A percentile compares a stretch with the other conserved stretches of the same genome.
phyloP scores from a whole-genome alignment of 2,329 filamentous ascomycete species.

The Epichloe bromicola region DNA sequence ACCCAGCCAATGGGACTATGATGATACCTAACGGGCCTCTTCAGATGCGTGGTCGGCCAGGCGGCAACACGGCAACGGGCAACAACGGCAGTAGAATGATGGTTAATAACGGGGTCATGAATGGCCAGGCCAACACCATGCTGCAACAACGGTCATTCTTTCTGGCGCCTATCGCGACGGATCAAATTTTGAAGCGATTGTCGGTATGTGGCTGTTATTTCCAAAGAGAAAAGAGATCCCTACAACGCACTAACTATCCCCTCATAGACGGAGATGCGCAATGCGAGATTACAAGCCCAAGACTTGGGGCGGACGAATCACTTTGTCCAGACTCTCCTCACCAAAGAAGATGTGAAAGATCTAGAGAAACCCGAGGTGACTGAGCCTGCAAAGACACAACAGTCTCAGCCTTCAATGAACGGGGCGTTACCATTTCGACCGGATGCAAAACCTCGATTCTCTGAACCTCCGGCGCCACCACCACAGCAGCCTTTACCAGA shows the following conservation, averaged over 20 bases:
- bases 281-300: constrained; percentile 73
- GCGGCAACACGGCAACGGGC: constrained; percentile 50
- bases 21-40: constrained; percentile 57
- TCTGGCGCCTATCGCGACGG: constrained; percentile 79
- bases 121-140: constrained; percentile 43
- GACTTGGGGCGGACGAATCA: constrained; percentile 73
- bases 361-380: constrained; percentile 36
- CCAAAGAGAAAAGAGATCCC: neutral
- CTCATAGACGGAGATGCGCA: constrained; percentile 66
- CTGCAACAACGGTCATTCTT: constrained; percentile 72
- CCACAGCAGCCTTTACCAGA: constrained; percentile 88
- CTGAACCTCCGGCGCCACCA: constrained; percentile 83
- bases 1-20: constrained; percentile 63
- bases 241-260: neutral
- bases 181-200: constrained; percentile 71
- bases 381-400: constrained; percentile 34
- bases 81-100: constrained; percentile 51
- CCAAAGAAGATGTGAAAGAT: constrained; percentile 54
- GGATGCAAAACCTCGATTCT: constrained; percentile 75
- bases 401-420: constrained; percentile 33
- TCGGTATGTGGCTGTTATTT: constrained; percentile 15
- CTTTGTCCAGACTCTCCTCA: constrained; percentile 65
- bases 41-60: constrained; percentile 56
- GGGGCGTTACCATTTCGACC: constrained; percentile 46
- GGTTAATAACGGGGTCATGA: constrained; percentile 30